Evolutionary conservation across 1,139 yeast species (phyloP).

Genomic region (Zygosaccharomyces sapae): DNA sequence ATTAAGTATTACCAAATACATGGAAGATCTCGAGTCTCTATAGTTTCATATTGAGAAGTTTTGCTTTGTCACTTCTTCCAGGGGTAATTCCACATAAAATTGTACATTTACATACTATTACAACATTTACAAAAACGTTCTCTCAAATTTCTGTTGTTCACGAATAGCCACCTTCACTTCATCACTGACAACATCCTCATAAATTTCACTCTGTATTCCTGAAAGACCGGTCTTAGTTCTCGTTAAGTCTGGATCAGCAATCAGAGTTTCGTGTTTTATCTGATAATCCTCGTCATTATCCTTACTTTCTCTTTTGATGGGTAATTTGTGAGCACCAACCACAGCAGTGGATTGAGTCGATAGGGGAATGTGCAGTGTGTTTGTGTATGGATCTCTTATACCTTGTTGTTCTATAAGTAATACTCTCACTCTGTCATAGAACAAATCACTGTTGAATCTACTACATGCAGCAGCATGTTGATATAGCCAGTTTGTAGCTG

Average conservation of each 20-base stretch:
- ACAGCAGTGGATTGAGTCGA: slow-evolving; percentile 63
- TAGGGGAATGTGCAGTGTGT: slow-evolving; percentile 66
- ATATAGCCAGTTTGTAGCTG: slow-evolving; percentile 80
- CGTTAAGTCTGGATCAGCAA: slow-evolving; percentile 45
- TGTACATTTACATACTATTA: background rate
- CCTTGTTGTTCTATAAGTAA: slow-evolving; percentile 50
- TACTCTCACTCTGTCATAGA: slow-evolving; percentile 53
- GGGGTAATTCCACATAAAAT: background rate
- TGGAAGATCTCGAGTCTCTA: no score
- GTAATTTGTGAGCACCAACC: slow-evolving; percentile 38
- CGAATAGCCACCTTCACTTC: slow-evolving; percentile 58
- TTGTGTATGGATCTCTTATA: slow-evolving; percentile 77
- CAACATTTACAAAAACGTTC: slow-evolving; percentile 4
- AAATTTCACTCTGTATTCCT: slow-evolving; percentile 53
- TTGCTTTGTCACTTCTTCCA: no score
- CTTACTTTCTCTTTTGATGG: slow-evolving; percentile 12
- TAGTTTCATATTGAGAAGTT: no score
- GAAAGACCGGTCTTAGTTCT: slow-evolving; percentile 58
- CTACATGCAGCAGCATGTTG: slow-evolving; percentile 78
- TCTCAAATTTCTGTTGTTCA: slow-evolving; percentile 60
- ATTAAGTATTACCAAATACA: no score
- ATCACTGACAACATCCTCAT: slow-evolving; percentile 54
- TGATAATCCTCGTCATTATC: slow-evolving; percentile 21
- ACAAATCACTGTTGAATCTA: slow-evolving; percentile 59
- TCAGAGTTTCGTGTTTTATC: slow-evolving; percentile 49